These are phyloP conservation scores for Cryptococcus sp. DNA, from an alignment of 1,284 basidiomycete genomes.

Conservation along the genomic window DNA sequence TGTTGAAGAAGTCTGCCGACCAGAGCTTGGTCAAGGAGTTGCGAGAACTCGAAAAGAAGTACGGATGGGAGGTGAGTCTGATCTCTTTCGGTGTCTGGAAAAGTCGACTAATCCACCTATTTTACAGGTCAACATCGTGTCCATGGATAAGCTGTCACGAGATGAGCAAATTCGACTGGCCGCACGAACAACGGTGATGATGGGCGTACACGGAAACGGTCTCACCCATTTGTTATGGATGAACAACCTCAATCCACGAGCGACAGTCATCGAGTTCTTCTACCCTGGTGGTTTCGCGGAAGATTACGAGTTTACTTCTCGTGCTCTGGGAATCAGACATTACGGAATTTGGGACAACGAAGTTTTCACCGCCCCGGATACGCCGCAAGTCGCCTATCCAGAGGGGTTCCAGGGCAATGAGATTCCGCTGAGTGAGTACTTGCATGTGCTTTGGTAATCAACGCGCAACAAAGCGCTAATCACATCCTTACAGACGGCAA, in stretches of 20 bases:
- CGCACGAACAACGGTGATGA: constrained; percentile 74
- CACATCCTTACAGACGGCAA: constrained; percentile 49
- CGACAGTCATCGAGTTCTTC: constrained; percentile 70
- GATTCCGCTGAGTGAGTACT: constrained; percentile 56
- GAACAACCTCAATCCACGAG: constrained; percentile 56
- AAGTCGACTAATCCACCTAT: neutral
- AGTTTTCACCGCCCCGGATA: constrained; percentile 61
- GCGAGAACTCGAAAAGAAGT: constrained; percentile 64
- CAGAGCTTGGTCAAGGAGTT: constrained; percentile 53
- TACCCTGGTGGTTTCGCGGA: constrained; percentile 71
- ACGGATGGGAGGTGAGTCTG: constrained; percentile 68
- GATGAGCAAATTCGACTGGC: constrained; percentile 75
- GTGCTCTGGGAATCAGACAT: constrained; percentile 70
- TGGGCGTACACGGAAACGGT: constrained; percentile 77
- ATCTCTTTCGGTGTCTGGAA: neutral
- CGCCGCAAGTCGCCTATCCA: constrained; percentile 54
- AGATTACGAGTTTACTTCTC: constrained; percentile 67
- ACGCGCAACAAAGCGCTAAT: too few species aligned
- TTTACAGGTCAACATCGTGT: constrained; percentile 66
- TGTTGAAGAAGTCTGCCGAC: constrained; percentile 53
- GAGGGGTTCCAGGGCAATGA: constrained; percentile 56
- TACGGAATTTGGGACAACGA: constrained; percentile 75
- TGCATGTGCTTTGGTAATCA: neutral
- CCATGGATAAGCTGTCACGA: constrained; percentile 74
- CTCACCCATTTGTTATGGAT: constrained; percentile 76